Evolutionary conservation across 306 rosid species (phyloP).

Genomic region (Cucurbita ficifolia): DNA sequence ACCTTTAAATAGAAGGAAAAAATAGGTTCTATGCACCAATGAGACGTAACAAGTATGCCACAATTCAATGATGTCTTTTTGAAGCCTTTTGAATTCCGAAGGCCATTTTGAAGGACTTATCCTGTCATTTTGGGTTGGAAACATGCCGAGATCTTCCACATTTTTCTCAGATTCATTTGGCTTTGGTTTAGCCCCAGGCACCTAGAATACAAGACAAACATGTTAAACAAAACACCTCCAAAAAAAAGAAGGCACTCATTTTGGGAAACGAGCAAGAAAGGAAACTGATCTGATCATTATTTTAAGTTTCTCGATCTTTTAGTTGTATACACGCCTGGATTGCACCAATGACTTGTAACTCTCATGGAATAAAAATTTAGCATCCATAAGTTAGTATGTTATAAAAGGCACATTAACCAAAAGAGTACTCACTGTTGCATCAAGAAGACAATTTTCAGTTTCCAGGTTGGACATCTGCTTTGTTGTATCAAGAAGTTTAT

Average conservation of each 20-base stretch:
- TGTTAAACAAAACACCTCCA: not conserved
- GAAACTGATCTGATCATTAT: not conserved
- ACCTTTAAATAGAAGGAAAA: conserved; percentile 73
- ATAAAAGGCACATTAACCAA: not conserved
- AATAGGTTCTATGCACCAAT: conserved; percentile 87
- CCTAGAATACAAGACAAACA: conserved; percentile 26
- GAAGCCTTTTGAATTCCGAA: conserved; percentile 60
- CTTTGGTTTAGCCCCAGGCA: conserved; percentile 20
- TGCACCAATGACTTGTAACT: not conserved
- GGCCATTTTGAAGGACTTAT: conserved; percentile 57
- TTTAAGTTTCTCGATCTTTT: not conserved
- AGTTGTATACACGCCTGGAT: not conserved
- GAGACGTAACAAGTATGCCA: conserved; percentile 83
- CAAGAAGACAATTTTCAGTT: conserved; percentile 17
- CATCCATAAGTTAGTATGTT: not conserved
- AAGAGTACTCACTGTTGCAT: conserved; percentile 31
- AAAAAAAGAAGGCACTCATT: not conserved
- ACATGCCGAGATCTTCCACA: conserved; percentile 60
- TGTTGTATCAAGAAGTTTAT: conserved; percentile 16
- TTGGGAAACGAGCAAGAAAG: not conserved
- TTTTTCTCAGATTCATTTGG: conserved; percentile 16
- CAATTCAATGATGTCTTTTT: conserved; percentile 58
- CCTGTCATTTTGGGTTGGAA: conserved; percentile 40
- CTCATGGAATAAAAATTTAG: not conserved
- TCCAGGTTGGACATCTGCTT: conserved; percentile 11